Base-by-base conservation (phyloP, 768 basidiomycete species). In the Clavulina sp. region DNA sequence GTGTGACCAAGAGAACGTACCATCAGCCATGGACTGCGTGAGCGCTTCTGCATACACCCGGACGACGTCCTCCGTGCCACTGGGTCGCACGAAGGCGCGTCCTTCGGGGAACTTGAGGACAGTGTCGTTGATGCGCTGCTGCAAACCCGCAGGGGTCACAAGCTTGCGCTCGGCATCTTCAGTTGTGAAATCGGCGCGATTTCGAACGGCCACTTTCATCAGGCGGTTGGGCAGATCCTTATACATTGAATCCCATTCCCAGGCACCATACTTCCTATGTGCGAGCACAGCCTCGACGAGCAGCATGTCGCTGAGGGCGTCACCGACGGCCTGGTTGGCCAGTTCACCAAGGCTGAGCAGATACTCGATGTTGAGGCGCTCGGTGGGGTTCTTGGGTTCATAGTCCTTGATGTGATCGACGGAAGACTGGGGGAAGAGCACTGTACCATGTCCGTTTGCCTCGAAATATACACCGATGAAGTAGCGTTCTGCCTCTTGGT, bases 381-480 rank as follows among this genome's bases (percentile, higher is more conserved):
- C 87, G 6, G 84, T 82, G 21, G 85, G 80, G 2, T 86, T 86
- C 36, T 77, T 74, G 2, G 93, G 82, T 57, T 83, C 70, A 60
- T 85, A 70, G 23, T 68, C 65, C 29, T 68, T 59, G 36, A 99
- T 70, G 41, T 64, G 73, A 23, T 75, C 69, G 52, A 81, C 72
- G 3, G 88, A 83, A 19, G 73, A 63, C 4, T 73, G 75, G 9
- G 95, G 96, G 69, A 99, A 97, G 51, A 97, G 66, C 44, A 97
- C 88, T 2, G 95, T 99, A 30, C 95, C 95, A 59, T 99, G 95
- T 2, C 95, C 95, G 63, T 99, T 99, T 31, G 95, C 95, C 65
- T 99, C 95, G 60, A 99, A 99, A 68, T 99, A 99, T 41, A 99
- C 87, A n/a, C 95, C 95, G 51, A 99, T 74, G 62, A 88, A 76